Conservation (phyloP, 305 asterid genomes). For the Rubia tinctorum region DNA sequence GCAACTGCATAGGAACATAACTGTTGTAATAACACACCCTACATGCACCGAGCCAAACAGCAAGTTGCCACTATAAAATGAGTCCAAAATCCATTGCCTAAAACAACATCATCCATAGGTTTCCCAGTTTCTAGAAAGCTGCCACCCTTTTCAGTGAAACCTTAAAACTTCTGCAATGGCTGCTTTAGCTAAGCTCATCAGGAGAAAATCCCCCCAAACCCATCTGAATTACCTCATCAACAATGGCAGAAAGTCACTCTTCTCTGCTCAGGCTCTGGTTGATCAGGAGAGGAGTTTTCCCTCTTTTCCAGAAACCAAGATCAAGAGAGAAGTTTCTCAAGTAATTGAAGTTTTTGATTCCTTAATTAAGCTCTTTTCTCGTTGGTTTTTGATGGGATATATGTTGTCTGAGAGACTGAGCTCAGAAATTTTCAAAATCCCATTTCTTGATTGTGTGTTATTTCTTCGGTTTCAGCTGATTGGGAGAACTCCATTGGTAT, state of each 20-base stretch:
- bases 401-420: no score
- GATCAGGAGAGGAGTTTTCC: conserved; percentile 44
- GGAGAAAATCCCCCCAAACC: conserved; percentile 29
- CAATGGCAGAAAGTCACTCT: conserved; percentile 19
- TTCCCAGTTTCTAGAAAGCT: neutral
- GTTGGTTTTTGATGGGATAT: neutral
- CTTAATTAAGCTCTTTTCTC: neutral
- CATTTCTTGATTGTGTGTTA: neutral
- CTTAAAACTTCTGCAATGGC: conserved; percentile 40
- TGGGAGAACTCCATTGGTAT: conserved; percentile 87
- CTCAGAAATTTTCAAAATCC: neutral
- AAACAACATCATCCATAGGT: neutral
- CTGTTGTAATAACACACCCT: neutral
- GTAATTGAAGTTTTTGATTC: conserved; percentile 19
- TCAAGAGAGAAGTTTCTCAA: conserved; percentile 73
- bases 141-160: neutral
- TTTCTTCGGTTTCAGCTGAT: conserved; percentile 55
- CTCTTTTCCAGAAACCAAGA: conserved; percentile 51
- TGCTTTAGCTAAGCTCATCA: conserved; percentile 36
- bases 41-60: neutral
- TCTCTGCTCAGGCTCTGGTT: conserved; percentile 37
- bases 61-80: neutral
- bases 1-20: neutral
- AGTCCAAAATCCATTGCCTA: neutral
- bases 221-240: conserved; percentile 12